These are phyloP conservation scores for Ophiocytium majus DNA, from an alignment of 352 stramenopile species.

Conservation along the genomic window DNA sequence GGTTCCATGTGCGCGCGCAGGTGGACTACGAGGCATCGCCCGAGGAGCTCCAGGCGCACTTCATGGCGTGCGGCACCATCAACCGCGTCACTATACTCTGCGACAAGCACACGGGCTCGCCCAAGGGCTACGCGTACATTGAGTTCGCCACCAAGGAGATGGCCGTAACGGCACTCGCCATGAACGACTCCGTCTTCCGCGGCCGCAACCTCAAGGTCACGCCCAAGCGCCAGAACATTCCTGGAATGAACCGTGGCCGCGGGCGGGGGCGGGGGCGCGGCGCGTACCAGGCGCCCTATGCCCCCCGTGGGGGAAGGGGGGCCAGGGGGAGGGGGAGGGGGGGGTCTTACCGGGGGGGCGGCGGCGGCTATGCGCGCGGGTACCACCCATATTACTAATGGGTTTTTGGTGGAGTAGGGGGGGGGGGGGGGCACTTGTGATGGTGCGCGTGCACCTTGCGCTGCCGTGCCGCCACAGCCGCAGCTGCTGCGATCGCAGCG, in stretches of 20 bases:
- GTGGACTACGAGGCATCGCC: conserved; percentile 93
- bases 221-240: conserved; percentile 55
- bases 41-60: conserved; percentile 91
- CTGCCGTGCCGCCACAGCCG: no score
- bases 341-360: conserved; percentile 34
- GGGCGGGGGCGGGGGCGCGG: conserved; percentile 30
- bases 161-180: conserved; percentile 76
- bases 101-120: conserved; percentile 89
- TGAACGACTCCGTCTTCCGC: conserved; percentile 87
- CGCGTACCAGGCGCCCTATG: conserved; percentile 19
- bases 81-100: conserved; percentile 96
- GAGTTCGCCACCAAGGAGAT: conserved; percentile 80
- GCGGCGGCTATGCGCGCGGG: conserved; percentile 32
- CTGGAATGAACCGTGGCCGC: conserved; percentile 36
- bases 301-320: conserved; percentile 10
- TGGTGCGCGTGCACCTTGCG: not conserved
- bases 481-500: no score
- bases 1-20: no score
- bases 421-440: not conserved
- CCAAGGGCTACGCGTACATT: conserved; percentile 90
- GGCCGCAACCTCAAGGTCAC: conserved; percentile 77
- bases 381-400: conserved; percentile 33
- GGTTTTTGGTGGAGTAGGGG: not conserved
- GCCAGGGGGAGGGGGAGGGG: conserved; percentile 37
- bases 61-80: conserved; percentile 91